Percentiles rank a stretch among this genome's conserved stretches.
Conservation (phyloP, 2,329 filamentous ascomycete species). For the Claviceps fusiformis region DNA sequence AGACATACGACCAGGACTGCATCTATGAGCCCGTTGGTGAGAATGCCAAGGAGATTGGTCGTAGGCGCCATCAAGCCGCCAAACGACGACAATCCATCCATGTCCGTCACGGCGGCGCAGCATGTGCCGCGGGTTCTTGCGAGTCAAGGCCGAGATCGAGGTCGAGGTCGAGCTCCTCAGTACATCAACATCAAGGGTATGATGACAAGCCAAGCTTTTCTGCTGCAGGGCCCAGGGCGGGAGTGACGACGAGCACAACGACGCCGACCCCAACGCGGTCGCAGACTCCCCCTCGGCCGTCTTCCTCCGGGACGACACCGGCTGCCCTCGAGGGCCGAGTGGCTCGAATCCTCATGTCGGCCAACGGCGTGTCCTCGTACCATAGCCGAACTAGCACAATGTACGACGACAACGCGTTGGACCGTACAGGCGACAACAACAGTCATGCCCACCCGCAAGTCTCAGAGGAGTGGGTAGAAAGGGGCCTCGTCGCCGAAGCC, state of each 20-base stretch:
- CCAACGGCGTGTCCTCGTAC: slow-evolving; percentile 29
- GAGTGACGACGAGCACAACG: too few species aligned
- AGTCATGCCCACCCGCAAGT: slow-evolving; percentile 5
- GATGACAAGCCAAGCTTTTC: not conserved
- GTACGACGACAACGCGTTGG: slow-evolving; percentile 25
- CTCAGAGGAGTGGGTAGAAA: slow-evolving; percentile 27
- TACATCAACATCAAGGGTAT: not conserved
- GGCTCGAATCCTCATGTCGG: slow-evolving; percentile 24
- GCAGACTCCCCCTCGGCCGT: not conserved
- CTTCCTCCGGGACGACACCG: not conserved
- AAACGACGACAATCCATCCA: not conserved
- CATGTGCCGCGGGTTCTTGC: not conserved
- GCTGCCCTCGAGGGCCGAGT: slow-evolving; percentile 8
- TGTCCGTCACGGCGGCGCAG: not conserved
- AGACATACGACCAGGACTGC: slow-evolving; percentile 29
- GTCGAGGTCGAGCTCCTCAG: not conserved
- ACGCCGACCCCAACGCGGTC: not conserved
- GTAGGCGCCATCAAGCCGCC: slow-evolving; percentile 5
- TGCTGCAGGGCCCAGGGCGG: not conserved
- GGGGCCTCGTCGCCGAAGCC: slow-evolving; percentile 32
- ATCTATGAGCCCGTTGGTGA: slow-evolving; percentile 23
- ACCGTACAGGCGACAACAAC: slow-evolving; percentile 8
- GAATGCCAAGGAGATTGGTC: slow-evolving; percentile 10
- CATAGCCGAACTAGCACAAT: slow-evolving; percentile 35
- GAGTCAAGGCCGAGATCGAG: not conserved